These are phyloP conservation scores for Helenozyma rhizophorensis DNA, from an alignment of 805 yeast genomes.

Conservation along the genomic window DNA sequence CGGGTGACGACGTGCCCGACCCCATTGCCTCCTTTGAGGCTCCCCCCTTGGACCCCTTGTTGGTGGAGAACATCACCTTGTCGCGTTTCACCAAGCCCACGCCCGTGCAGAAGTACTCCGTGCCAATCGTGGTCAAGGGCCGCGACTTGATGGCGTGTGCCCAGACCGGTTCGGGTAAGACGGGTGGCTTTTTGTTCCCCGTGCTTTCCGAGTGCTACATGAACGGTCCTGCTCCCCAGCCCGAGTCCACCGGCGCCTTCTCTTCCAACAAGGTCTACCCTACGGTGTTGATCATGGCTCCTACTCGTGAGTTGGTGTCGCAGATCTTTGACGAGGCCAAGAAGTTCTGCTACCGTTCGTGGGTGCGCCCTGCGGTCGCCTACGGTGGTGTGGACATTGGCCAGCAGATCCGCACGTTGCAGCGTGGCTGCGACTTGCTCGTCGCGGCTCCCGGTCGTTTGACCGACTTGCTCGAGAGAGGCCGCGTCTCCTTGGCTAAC, in stretches of 20 bases:
- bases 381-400: constrained; percentile 98
- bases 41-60: constrained; percentile 85
- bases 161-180: constrained; percentile 98
- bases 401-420: constrained; percentile 80
- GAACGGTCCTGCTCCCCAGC: constrained; percentile 73
- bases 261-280: constrained; percentile 83
- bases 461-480: constrained; percentile 93
- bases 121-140: constrained; percentile 84
- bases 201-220: constrained; percentile 86
- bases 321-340: constrained; percentile 95
- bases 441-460: constrained; percentile 99
- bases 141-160: constrained; percentile 97
- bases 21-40: constrained; percentile 81
- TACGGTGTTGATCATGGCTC: constrained; percentile 93
- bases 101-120: constrained; percentile 91
- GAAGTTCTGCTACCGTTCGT: constrained; percentile 94
- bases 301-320: constrained; percentile 97
- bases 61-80: constrained; percentile 79
- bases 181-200: constrained; percentile 99
- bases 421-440: constrained; percentile 90
- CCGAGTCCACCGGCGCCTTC: constrained; percentile 46
- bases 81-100: constrained; percentile 96
- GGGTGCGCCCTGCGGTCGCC: constrained; percentile 95
- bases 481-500: constrained; percentile 81
- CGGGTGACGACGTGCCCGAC: constrained; percentile 93